Base-by-base conservation (phyloP, 208 protist species). In the Leishmania lainsoni region DNA sequence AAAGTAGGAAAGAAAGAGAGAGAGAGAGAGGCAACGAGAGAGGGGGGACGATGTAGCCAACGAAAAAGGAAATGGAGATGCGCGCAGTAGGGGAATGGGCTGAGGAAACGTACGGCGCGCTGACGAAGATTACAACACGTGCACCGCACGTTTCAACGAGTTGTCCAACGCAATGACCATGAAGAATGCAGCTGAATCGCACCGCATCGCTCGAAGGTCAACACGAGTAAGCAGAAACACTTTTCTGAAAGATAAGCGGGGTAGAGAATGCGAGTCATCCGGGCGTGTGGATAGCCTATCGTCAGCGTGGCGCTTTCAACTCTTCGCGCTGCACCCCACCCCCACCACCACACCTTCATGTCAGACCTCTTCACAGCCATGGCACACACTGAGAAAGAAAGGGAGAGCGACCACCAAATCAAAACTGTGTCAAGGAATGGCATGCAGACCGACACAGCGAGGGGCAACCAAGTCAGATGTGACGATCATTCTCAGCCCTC, bases 341-440 rank as follows among this genome's bases (percentile, higher is more conserved):
- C 0, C 12, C 52, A 9, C 8, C 52, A 9, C 52, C 52, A 56
- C 52, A 56, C 52, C 52, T 56, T 56, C 12, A 17, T 1, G 52
- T 17, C 8, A 56, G 52, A 9, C 52, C 52, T 56, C 52, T 1
- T 56, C 52, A 35, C 22, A 39, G 3, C 17, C 39, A 63, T 22
- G 16, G 59, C 12, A 78, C 8, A 69, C 14, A 68, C 48, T 52
- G 42, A 48, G 49, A 78, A 45, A 78, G 56, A 78, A 29, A 52
- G 48, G 56, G 22, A 69, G 20, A 58, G 54, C 54, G 54, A 58
- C 20, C 16, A 58, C 10, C 20, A 58, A 58, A 58, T 22, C 54
- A 58, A 58, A 58, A 58, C 20, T 10, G 10, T 10, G 20, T 58
- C 20, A 3, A 58, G 54, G 54, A 58, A 58, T 58, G 20, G 16